These are phyloP conservation scores for Mollisiaceae sp. DNA, from an alignment of 2,329 filamentous ascomycete species.

Conservation along the genomic window DNA sequence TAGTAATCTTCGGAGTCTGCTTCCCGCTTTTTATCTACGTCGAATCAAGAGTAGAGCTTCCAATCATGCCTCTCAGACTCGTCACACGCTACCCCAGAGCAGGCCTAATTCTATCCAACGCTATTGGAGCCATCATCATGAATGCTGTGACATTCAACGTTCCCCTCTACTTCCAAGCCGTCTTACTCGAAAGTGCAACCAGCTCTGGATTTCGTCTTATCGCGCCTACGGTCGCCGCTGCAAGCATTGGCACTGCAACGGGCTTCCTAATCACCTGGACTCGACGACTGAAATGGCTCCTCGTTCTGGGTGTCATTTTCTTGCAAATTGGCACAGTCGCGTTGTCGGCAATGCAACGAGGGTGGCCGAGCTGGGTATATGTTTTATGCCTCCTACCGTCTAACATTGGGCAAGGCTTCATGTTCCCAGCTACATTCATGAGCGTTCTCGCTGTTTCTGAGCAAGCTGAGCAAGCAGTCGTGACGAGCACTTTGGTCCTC, in stretches of 20 bases:
- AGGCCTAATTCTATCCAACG: conserved; percentile 63
- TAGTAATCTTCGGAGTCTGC: conserved; percentile 52
- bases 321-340: conserved; percentile 56
- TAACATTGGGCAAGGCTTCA: conserved; percentile 65
- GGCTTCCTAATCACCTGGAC: conserved; percentile 67
- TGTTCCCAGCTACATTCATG: conserved; percentile 69
- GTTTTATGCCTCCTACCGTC: conserved; percentile 61
- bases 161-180: conserved; percentile 78
- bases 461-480: conserved; percentile 69
- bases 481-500: conserved; percentile 71
- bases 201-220: conserved; percentile 75
- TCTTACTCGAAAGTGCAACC: conserved; percentile 72
- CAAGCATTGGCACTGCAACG: conserved; percentile 52
- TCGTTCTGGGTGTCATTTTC: conserved; percentile 55
- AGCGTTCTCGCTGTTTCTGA: conserved; percentile 63
- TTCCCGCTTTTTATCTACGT: conserved; percentile 58
- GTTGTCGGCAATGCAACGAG: conserved; percentile 55
- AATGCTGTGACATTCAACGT: conserved; percentile 66
- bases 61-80: conserved; percentile 65
- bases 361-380: conserved; percentile 58
- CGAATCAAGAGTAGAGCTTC: conserved; percentile 55
- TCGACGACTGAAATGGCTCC: conserved; percentile 63
- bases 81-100: conserved; percentile 56
- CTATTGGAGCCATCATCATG: conserved; percentile 54
- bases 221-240: conserved; percentile 63